Evolutionary conservation across 2,329 filamentous ascomycete species (phyloP).

Genomic region (Pseudogymnoascus sp.): DNA sequence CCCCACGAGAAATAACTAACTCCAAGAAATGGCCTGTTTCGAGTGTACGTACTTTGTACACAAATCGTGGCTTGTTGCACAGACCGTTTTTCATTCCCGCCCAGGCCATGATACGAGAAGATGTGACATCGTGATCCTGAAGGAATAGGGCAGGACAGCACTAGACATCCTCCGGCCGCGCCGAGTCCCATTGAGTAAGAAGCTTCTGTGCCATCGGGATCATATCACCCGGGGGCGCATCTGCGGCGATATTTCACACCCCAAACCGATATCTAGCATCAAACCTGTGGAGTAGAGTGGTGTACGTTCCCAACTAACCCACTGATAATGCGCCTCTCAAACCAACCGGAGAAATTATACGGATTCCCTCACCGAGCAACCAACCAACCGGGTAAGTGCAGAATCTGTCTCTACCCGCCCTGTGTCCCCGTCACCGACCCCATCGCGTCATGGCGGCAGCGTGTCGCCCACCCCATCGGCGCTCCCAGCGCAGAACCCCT

Average conservation of each 20-base stretch:
- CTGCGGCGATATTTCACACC: background rate
- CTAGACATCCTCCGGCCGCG: background rate
- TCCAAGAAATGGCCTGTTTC: background rate
- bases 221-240: background rate
- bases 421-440: slow-evolving; percentile 2
- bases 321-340: background rate
- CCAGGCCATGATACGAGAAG: background rate
- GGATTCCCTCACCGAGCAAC: background rate
- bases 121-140: background rate
- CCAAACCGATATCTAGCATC: background rate
- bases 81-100: background rate
- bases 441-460: background rate
- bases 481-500: background rate
- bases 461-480: background rate
- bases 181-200: background rate
- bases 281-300: too few species aligned
- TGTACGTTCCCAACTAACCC: background rate
- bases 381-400: background rate
- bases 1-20: background rate
- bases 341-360: background rate
- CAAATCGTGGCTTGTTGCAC: slow-evolving; percentile 1
- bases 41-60: background rate
- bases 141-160: background rate
- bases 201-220: background rate
- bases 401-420: background rate